Conservation (phyloP, 208 protist species). For the Trypanosoma melophagium region DNA sequence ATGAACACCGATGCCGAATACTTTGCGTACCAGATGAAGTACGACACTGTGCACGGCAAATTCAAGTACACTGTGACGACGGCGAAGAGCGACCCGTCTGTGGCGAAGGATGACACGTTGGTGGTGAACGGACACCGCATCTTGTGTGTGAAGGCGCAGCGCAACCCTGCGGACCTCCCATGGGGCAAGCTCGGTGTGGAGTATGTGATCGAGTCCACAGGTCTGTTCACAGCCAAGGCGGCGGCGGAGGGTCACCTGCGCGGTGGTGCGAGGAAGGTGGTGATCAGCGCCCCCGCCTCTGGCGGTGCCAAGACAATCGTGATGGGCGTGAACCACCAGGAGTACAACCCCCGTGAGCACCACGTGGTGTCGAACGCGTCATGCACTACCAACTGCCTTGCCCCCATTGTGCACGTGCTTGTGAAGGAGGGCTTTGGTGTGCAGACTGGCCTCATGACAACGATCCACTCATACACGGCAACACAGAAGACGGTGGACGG, state of each 20-base stretch:
- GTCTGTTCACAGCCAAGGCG: slow-evolving; percentile 95
- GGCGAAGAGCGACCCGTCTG: slow-evolving; percentile 65
- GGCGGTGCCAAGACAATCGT: slow-evolving; percentile 97
- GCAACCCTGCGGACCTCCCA: slow-evolving; percentile 93
- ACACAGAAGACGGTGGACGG: slow-evolving; percentile 99
- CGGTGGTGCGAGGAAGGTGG: slow-evolving; percentile 97
- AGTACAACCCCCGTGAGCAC: slow-evolving; percentile 79
- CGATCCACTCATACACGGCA: slow-evolving; percentile 98
- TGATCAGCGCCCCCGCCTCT: slow-evolving; percentile 98
- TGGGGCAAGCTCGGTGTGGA: slow-evolving; percentile 94
- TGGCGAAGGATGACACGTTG: slow-evolving; percentile 61
- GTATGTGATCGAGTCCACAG: slow-evolving; percentile 99
- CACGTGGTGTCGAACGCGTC: slow-evolving; percentile 98
- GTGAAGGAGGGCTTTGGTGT: slow-evolving; percentile 98
- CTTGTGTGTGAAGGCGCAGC: slow-evolving; percentile 75
- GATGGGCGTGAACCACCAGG: slow-evolving; percentile 98
- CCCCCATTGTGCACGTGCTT: slow-evolving; percentile 96
- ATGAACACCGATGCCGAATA: slow-evolving; percentile 96
- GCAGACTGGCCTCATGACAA: slow-evolving; percentile 98
- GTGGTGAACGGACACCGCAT: slow-evolving; percentile 83
- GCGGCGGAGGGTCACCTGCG: slow-evolving; percentile 93
- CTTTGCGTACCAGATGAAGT: slow-evolving; percentile 96
- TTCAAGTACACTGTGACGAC: slow-evolving; percentile 82
- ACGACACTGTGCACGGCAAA: slow-evolving; percentile 96
- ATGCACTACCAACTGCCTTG: slow-evolving; percentile 99